Evolutionary conservation across 805 yeast species (phyloP), one percentile per base, ranked within the genome.

Genomic region (Wickerhamomyces mucosus): DNA sequence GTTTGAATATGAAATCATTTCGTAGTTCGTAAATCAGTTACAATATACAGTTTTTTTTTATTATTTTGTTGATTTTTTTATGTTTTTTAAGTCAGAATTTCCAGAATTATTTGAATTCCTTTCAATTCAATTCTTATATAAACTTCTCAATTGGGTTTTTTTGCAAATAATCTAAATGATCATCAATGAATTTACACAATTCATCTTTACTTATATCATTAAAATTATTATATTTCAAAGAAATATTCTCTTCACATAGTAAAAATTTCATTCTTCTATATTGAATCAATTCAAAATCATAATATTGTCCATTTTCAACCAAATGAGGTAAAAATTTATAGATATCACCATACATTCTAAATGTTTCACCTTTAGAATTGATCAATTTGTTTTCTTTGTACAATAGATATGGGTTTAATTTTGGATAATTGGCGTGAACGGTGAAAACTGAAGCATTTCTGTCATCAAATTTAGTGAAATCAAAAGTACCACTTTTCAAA

Each of bases 211-310:
- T 53, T 11, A 69, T 60, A 5, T 58, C 51, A 26, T 59, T 55
- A 42, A 69, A 72, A n/a, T n/a, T n/a, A n/a, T n/a, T n/a, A 22
- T 59, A 55, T n/a, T 62, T 63, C 20, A 74, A 45, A 3, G 65
- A 48, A 16, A 72, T 42, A 20, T 66, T 59, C 37, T 63, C 37
- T 24, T 69, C 73, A 48, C 82, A 75, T 12, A 75, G 43, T 28
- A 72, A 55, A 34, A 58, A 58, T 32, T 64, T 55, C 78, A 75
- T 72, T 35, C 67, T 65, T 29, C 58, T 53, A 75, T 77, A 75
- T 42, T 70, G 73, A 15, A 61, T 61, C 28, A 62, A 53, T 43
- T 73, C 81, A 43, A 72, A 69, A 47, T 73, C 80, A 43, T 38
- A 45, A 19, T 38, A 35, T 28, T 56, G 51, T 25, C 29, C 29